phyloP scores from a whole-genome alignment of 1,284 basidiomycete genomes.

The Testicularia cyperi region DNA sequence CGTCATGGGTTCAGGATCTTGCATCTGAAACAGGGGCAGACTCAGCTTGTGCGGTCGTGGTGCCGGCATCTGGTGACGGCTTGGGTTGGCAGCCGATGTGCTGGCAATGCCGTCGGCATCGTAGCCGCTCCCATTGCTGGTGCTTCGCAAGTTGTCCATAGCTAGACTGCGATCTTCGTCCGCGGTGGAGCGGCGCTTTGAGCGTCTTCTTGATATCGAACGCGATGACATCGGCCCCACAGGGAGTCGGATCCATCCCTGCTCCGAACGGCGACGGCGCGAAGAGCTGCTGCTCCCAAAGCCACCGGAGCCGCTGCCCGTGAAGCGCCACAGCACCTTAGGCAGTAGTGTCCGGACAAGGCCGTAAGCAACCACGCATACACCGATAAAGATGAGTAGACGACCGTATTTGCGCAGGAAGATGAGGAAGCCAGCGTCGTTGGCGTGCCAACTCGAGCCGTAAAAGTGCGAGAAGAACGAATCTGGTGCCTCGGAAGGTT shows the following conservation, averaged over 20 bases:
- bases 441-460: constrained; percentile 80
- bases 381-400: constrained; percentile 43
- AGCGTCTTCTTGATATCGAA: constrained; percentile 4
- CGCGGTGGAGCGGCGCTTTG: constrained; percentile 15
- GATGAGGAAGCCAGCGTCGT: constrained; percentile 60
- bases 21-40: constrained; percentile 37
- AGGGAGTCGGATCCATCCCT: constrained; percentile 39
- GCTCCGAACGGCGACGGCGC: constrained; percentile 1
- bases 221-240: constrained; percentile 8
- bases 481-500: constrained; percentile 77
- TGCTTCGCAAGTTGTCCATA: constrained; percentile 3
- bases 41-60: constrained; percentile 28
- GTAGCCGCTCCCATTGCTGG: too few relatives aligned
- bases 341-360: constrained; percentile 32
- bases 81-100: constrained; percentile 21
- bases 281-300: neutral
- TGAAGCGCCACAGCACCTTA: constrained; percentile 9
- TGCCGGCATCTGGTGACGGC: constrained; percentile 23
- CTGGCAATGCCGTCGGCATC: too few relatives aligned
- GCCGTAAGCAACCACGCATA: constrained; percentile 35
- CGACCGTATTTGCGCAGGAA: constrained; percentile 54
- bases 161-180: constrained; percentile 24
- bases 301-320: constrained; percentile 8
- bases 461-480: constrained; percentile 88
- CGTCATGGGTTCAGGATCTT: constrained; percentile 23